Evolutionary conservation across 2,329 filamentous ascomycete genomes (phyloP), one percentile per base, ranked within the genome.

Genomic region (Aspergillus glaucus): DNA sequence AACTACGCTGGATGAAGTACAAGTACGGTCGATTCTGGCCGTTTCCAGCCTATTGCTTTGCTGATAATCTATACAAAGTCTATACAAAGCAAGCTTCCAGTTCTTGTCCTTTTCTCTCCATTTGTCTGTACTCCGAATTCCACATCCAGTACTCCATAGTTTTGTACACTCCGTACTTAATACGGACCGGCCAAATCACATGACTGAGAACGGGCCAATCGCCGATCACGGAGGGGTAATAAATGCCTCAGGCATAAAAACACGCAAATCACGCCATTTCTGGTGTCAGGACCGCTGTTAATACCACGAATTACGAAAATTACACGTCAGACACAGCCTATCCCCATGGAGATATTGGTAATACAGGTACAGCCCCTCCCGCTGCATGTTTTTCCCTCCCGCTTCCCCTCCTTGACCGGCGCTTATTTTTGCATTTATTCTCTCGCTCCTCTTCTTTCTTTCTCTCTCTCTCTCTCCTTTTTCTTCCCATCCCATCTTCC

Each of bases 381-480:
- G 24, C 12, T 22, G 6, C 17, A 24, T 24, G 39, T 24, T 26
- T 21, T 43, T 12, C 17, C 15, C 15, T 43, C 32, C 42, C 42
- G 30, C 32, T 45, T 43, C 28, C 42, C 19, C 43, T 34, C 37
- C 36, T 42, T 21, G 36, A 28, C 46, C 45, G 26, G 43, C 44
- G 42, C 44, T 46, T 44, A 32, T 22, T 34, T 37, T 21, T 46
- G 37, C 42, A 30, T 41, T 43, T 45, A 48, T 50, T 40, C 47
- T 40, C 47, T 48, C 46, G 44, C 43, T 42, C 46, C 45, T 45
- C 37, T 34, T 44, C 36, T 37, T 41, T 47, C 39, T 15, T 26
- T 43, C 45, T 39, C 22, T 36, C 47, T 56, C 49, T 39, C 60
- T 60, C 58, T 59, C 55, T 58, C 55, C 53, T 54, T 60, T 58